Evolutionary conservation across 345 rosid genomes (phyloP).

Genomic region (Laguncularia racemosa): DNA sequence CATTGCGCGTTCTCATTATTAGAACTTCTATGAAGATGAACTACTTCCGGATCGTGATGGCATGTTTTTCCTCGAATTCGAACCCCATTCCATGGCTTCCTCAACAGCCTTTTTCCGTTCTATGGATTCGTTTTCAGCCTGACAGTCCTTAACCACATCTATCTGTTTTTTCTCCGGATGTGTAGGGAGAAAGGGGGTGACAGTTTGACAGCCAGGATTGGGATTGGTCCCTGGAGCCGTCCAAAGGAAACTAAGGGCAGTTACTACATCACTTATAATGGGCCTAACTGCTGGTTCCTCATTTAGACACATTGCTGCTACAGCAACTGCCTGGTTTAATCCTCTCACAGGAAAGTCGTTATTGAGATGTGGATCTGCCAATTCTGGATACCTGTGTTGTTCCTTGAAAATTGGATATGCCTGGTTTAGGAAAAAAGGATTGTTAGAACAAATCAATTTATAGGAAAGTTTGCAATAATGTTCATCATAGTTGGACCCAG

Average conservation of each 20-base stretch:
- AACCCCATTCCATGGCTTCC: slow-evolving; percentile 12
- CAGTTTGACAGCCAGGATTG: background rate
- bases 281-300: slow-evolving; percentile 74
- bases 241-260: slow-evolving; percentile 67
- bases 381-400: slow-evolving; percentile 43
- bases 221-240: slow-evolving; percentile 9
- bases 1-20: background rate
- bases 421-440: slow-evolving; percentile 23
- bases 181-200: slow-evolving; percentile 1
- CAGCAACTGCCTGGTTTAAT: slow-evolving; percentile 71
- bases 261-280: slow-evolving; percentile 67
- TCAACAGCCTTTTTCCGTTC: slow-evolving; percentile 30
- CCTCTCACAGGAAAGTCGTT: slow-evolving; percentile 52
- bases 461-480: background rate
- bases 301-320: slow-evolving; percentile 83
- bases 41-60: slow-evolving; percentile 15
- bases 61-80: slow-evolving; percentile 7
- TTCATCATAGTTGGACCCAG: no score
- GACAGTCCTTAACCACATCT: slow-evolving; percentile 3
- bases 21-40: slow-evolving; percentile 1
- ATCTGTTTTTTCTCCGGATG: background rate
- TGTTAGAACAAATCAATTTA: background rate
- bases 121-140: slow-evolving; percentile 9
- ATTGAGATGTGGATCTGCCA: slow-evolving; percentile 62
- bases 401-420: slow-evolving; percentile 78